Evolutionary conservation across 148 eudicot genomes (phyloP), one percentile per base, ranked within the genome.

Genomic region (Vaccinium darrowii): DNA sequence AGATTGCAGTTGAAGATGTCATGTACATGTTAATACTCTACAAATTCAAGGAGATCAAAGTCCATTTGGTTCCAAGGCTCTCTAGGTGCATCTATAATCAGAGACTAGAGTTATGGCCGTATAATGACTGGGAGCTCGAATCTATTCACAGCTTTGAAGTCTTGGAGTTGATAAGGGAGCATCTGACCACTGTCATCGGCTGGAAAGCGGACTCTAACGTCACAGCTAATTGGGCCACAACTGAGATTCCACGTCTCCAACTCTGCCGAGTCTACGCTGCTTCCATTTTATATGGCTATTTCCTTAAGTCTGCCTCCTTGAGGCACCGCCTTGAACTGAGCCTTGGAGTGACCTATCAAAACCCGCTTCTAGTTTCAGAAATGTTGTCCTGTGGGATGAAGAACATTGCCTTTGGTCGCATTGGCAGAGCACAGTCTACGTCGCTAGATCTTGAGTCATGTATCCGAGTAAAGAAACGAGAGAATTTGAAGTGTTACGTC

Each of bases 281-380:
- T 53, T 97, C 98, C 2, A 85, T 97, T 82, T 82, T 89, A 27
- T 95, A 87, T 57, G 99, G 99, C 54, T 96, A 95, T 91, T 93
- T 96, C 81, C 81, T 96, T 23, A 94, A 95, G 83, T 92, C 99
- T 39, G 96, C 93, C 75, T 89, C 94, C 30, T 83, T 90, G 63
- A 95, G 98, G 86, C 90, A 90, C 87, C 81, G 75, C 49, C 86
- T 95, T 47, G 99, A 97, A 84, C 86, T 67, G 63, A 87, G 60
- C 54, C 82, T 80, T 77, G 74, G 74, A 33, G 7, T 81, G 51
- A 86, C 87, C 27, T 82, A 53, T 81, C 85, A 85, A 15, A 86
- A 52, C 84, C 89, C 90, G 82, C 72, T 78, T 56, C 87, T 81
- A 3, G 72, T 90, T 80, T 84, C 86, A 19, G 90, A 85, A 54